Evolutionary conservation across 371 early-diverging fungal species (phyloP), one percentile per base, ranked within the genome.

Genomic region (Rhizopus sp.): DNA sequence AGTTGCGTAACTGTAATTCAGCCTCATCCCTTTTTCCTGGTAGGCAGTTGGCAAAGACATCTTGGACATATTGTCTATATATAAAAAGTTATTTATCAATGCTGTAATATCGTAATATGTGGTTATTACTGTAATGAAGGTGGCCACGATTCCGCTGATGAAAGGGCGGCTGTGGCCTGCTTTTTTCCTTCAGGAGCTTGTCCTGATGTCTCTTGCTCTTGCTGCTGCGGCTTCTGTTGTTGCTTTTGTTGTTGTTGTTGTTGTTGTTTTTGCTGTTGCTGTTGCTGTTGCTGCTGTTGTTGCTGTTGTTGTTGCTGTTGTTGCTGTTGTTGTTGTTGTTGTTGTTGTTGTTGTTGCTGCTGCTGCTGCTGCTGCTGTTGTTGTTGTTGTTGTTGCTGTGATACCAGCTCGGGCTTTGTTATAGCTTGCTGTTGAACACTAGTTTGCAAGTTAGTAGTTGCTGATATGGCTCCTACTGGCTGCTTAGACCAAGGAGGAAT

Each of bases 1-100:
- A 40, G 12, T 69, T 65, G 55, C 79, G 80, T 33, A 91, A 56
- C 42, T 86, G 75, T 23, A 52, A 41, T 50, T 87, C 81, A 7
- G 81, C 88, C 29, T 60, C 64, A 54, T 81, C 82, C 10, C 82
- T 68, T 32, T 77, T 70, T 35, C 80, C 78, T n/a, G 63, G 67
- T 10, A 71, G 53, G 57, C 83, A 79, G 10, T 73, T 64, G 29
- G 73, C 70, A 63, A 87, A 89, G 3, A 83, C 84, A 38, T 81
- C 77, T 47, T 72, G 63, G 6, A 89, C 87, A 64, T 87, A 89
- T 29, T 76, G 74, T 59, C 85, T 87, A 60, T 15, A 35, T 9
- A 16, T 31, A 46, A 6, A 42, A 13, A 23, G 35, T 39, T 10
- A 33, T n/a, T 5, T 34, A 6, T 13, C 3, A 35, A 47, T 23